Evolutionary conservation across 2,329 filamentous ascomycete species (phyloP), one percentile per base, ranked within the genome.

Genomic region (Aureobasidium zeae): DNA sequence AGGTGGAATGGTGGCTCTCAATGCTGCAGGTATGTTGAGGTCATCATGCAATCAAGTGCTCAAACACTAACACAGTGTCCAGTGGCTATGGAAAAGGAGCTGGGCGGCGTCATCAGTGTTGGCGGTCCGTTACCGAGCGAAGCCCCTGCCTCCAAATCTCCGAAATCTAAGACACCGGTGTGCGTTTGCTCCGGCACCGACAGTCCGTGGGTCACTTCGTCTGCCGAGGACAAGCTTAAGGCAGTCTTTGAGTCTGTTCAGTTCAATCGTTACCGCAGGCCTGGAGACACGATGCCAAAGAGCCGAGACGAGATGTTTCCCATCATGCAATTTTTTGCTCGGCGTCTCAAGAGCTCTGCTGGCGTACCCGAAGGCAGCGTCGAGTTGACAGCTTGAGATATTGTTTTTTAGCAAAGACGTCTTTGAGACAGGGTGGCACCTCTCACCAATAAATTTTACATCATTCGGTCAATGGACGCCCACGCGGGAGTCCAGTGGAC

Each of bases 291-390:
- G 1, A 94, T 95, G 88, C 86, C 87, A n/a, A 68, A 71, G 33
- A 81, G 73, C 58, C 72, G 82, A 42, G 86, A 93, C 9, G 88
- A 96, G 70, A 88, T 93, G 73, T 58, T 88, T 55, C 87, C 88
- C 0, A 74, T 95, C 48, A 95, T 95, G 86, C 77, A 82, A 56
- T 95, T 80, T 59, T 74, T 87, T 54, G 80, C 81, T 0, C 73
- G 81, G 38, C 72, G 81, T 55, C 61, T 91, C 53, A 56, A 65
- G 50, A 76, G 72, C 52, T 65, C 61, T 31, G 68, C 63, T 44
- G 73, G 73, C 1, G 68, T 74, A 5, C 73, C 72, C 0, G 63
- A 68, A 44, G 74, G 71, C 0, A 69, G 66, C 49, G 63, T 74
- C 1, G 73, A 76, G 55, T 48, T 76, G 31, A 35, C 39, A 15